Base-by-base conservation (phyloP, 805 yeast species). In the Candida adriatica region DNA sequence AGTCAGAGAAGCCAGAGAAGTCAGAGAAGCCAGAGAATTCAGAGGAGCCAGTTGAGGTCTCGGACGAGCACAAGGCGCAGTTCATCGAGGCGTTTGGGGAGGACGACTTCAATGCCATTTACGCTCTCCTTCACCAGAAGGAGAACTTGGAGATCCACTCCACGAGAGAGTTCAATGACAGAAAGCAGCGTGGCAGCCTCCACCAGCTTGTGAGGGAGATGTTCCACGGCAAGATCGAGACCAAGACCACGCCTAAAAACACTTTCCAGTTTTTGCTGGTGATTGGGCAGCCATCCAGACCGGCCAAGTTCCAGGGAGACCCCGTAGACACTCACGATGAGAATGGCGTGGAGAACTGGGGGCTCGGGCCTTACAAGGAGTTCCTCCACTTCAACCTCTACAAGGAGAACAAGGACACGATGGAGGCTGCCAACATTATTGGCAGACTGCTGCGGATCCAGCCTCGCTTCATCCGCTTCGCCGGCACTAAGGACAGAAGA, bases 401-500 rank as follows among this genome's bases (percentile, higher is more conserved):
- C 63, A 92, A 92, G 55, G 96, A 92, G 53, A 92, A 92, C 60
- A 83, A 88, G 53, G 99, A 92, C 46, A 88, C 99, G 1, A 85
- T 92, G 96, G 96, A 92, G 59, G 92, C 85, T 10, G 92, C 92
- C 1, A 70, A 76, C 13, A 58, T 81, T 17, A 61, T 92, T 29
- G 64, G 88, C 29, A 80, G 80, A 51, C 70, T 84, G 39, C 62
- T 92, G 42, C 72, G 86, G 40, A 60, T 82, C 14, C 90, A 88
- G n/a, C 64, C 79, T 5, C 80, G 78, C 41, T 53, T 64, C 24
- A 67, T 92, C 21, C 68, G 84, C 31, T 86, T 78, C 55, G 94
- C 96, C 0, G 99, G 99, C 15, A 94, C 98, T 3, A 92, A 92
- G 50, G 99, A 92, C 56, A 73, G 97, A 46, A 75, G 99, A 54